phyloP scores from a whole-genome alignment of 352 stramenopile species.

The Pythium rhizo-oryzae region DNA sequence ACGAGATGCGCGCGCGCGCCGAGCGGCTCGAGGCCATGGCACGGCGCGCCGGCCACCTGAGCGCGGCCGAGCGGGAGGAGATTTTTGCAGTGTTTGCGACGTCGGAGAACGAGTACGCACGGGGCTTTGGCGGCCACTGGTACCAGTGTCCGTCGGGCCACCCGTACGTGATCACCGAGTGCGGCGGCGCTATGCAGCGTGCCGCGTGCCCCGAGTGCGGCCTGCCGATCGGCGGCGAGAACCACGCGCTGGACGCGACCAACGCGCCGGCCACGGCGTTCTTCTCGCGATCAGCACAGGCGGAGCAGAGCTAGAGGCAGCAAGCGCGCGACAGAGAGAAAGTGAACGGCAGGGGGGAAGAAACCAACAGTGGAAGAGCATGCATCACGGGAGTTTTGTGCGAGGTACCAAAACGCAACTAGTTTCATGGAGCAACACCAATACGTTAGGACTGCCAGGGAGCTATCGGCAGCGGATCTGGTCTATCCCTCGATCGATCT shows the following conservation, averaged over 20 bases:
- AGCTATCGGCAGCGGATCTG: no score
- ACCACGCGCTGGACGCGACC: constrained; percentile 33
- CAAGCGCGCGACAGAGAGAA: not conserved
- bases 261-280: constrained; percentile 9
- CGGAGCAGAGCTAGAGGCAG: not conserved
- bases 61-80: constrained; percentile 29
- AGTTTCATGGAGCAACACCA: no score
- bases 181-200: constrained; percentile 72
- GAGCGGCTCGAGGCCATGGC: not conserved
- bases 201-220: constrained; percentile 71
- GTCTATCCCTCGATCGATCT: no score
- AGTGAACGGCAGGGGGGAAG: not conserved
- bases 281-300: not conserved
- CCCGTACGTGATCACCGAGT: constrained; percentile 86
- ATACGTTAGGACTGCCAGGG: no score
- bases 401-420: not conserved
- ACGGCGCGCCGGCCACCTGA: constrained; percentile 26
- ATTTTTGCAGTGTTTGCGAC: constrained; percentile 24
- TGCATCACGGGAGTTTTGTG: no score
- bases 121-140: constrained; percentile 49
- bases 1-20: not conserved
- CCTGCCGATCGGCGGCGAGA: constrained; percentile 52
- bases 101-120: constrained; percentile 1
- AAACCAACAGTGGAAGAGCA: not conserved
- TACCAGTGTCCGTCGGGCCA: constrained; percentile 84